phyloP scores from a whole-genome alignment of 495 filamentous ascomycete species.

The Penicillium goetzii region DNA sequence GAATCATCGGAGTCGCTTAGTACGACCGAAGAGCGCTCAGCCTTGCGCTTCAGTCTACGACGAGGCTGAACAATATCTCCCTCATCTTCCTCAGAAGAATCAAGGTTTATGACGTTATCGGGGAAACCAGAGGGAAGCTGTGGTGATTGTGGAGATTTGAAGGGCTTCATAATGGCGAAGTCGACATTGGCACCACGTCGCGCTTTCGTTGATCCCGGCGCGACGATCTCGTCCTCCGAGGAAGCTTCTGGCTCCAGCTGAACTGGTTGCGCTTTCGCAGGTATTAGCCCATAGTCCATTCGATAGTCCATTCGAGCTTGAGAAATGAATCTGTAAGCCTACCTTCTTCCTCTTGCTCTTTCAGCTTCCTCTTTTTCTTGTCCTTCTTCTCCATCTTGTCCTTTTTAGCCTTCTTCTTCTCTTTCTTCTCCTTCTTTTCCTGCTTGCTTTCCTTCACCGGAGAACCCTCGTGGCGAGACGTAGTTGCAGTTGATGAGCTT shows the following conservation, averaged over 20 bases:
- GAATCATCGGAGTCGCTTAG: constrained; percentile 34
- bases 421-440: neutral
- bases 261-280: constrained; percentile 11
- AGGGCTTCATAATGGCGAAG: neutral
- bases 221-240: constrained; percentile 29
- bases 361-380: constrained; percentile 2
- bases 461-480: neutral
- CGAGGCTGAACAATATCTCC: constrained; percentile 27
- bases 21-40: constrained; percentile 20
- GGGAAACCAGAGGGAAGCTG: neutral
- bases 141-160: constrained; percentile 5
- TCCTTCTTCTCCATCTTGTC: constrained; percentile 1
- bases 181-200: constrained; percentile 1
- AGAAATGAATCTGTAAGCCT: neutral
- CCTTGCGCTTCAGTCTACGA: constrained; percentile 40
- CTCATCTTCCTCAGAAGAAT: constrained; percentile 24
- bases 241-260: constrained; percentile 13
- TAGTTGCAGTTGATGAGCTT: constrained; percentile 1
- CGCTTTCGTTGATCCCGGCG: constrained; percentile 23
- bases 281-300: neutral
- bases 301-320: neutral
- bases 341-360: neutral
- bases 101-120: constrained; percentile 1
- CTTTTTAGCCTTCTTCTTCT: neutral
- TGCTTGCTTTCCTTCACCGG: neutral